Evolutionary conservation across 345 rosid genomes (phyloP), one percentile per base, ranked within the genome.

Genomic region (Melaleuca quinquenervia): DNA sequence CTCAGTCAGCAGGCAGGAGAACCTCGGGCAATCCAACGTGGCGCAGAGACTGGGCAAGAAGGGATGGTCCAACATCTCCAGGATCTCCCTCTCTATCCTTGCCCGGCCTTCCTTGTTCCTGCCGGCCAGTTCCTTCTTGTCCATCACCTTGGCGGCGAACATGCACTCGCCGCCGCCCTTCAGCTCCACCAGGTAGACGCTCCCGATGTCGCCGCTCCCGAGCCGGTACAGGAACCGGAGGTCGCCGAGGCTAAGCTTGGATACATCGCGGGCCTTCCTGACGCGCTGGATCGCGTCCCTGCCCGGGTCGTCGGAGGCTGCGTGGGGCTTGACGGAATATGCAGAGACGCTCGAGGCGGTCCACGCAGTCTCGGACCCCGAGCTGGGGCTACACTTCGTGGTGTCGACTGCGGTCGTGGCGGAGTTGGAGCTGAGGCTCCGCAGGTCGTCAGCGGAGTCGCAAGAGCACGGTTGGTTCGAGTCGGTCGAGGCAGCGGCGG

Each of bases 131-230:
- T 95, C 95, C 85, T 91, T 92, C 88, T 87, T 93, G 89, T 96
- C 98, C 98, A 94, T 95, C 22, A 96, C 97, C 88, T 95, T 96
- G 84, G 96, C 97, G 1, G 98, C 98, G 18, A 92, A 96, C 70
- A 93, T 86, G 89, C 96, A 91, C 11, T 90, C 93, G 5, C 89
- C 85, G n/a, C 88, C 88, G 11, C 89, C 93, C 91, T 90, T 95
- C 12, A 95, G 87, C 88, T 93, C 92, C 80, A 91, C 98, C 6
- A 96, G 94, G 90, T 82, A 82, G 11, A 82, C 99, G 82, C 95
- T 95, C 84, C 99, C 98, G 11, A 96, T 93, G 90, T 96, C 98
- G 18, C 98, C 98, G 64, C 97, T 93, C n/a, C 98, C 98, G 26
- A 96, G 91, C 48, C 97, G 91, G 85, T 92, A 91, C 51, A 95